These are phyloP conservation scores for Thalassiosira profunda DNA, from an alignment of 108 stramenopile genomes.

Conservation along the genomic window DNA sequence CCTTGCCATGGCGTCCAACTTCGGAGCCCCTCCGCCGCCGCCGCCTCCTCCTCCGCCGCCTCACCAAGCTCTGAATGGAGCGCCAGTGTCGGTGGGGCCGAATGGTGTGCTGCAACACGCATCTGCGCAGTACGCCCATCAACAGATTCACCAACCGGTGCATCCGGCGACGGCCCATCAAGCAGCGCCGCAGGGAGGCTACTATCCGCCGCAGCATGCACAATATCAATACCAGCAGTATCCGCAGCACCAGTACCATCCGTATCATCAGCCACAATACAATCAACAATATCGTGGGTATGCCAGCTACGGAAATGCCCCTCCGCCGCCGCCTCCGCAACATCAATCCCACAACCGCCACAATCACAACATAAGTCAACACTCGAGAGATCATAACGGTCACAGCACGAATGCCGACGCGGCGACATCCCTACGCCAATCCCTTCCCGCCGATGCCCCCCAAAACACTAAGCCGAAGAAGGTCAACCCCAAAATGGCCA, in stretches of 20 bases:
- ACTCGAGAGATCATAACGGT: neutral
- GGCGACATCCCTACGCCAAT: neutral
- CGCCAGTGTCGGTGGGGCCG: no score
- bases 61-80: no score
- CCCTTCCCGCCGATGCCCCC: neutral
- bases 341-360: slow-evolving; percentile 3
- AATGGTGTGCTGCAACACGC: no score
- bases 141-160: neutral
- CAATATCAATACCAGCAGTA: neutral
- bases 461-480: neutral
- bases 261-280: neutral
- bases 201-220: neutral
- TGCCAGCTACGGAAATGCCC: slow-evolving; percentile 7
- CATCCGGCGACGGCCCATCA: no score
- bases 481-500: slow-evolving; percentile 43
- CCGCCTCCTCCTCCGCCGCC: slow-evolving; percentile 16
- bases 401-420: neutral
- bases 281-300: slow-evolving; percentile 4
- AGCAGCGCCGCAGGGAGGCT: no score
- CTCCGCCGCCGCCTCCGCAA: slow-evolving; percentile 26
- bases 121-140: neutral
- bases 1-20: slow-evolving; percentile 12
- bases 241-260: slow-evolving; percentile 6
- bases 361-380: neutral
- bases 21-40: slow-evolving; percentile 26